Conservation (phyloP, 257 asterid genomes). For the Solanum sparsipilum region DNA sequence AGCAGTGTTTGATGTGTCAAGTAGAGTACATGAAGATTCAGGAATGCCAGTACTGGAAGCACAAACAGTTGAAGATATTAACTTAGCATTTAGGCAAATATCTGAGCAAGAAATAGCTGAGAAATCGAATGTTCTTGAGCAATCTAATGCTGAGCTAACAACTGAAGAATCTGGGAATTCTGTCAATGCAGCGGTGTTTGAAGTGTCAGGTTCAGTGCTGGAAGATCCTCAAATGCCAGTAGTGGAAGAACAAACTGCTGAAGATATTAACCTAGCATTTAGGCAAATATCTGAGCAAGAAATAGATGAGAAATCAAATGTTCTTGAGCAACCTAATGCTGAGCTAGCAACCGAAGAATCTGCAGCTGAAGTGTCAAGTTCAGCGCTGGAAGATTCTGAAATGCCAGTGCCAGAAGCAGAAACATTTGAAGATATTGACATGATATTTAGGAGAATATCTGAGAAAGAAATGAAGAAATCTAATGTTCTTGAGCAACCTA, state of each 20-base stretch:
- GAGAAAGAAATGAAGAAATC: conserved; percentile 12
- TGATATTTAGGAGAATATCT: not conserved
- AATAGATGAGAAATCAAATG: conserved; percentile 4
- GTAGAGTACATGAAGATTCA: not conserved
- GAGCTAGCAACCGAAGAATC: not conserved
- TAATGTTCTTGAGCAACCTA: not conserved
- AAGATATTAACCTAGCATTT: conserved; percentile 15
- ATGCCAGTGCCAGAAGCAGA: not conserved
- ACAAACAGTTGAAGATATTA: conserved; percentile 11
- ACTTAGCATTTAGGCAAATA: not conserved
- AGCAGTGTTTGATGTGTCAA: not conserved
- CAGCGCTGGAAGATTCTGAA: not conserved
- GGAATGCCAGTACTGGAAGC: conserved; percentile 22
- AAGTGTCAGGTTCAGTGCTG: not conserved
- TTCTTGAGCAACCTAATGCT: not conserved
- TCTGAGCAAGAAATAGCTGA: not conserved
- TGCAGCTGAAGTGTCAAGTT: not conserved
- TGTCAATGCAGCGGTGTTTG: not conserved
- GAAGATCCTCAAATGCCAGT: conserved; percentile 9
- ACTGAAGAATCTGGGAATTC: not conserved
- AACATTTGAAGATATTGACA: conserved; percentile 1
- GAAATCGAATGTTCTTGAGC: not conserved
- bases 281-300: conserved; percentile 8
- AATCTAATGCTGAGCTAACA: not conserved
- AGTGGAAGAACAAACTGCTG: conserved; percentile 16